Evolutionary conservation across 768 basidiomycete species (phyloP), one percentile per base, ranked within the genome.

Genomic region (Hygrocybe punicea): DNA sequence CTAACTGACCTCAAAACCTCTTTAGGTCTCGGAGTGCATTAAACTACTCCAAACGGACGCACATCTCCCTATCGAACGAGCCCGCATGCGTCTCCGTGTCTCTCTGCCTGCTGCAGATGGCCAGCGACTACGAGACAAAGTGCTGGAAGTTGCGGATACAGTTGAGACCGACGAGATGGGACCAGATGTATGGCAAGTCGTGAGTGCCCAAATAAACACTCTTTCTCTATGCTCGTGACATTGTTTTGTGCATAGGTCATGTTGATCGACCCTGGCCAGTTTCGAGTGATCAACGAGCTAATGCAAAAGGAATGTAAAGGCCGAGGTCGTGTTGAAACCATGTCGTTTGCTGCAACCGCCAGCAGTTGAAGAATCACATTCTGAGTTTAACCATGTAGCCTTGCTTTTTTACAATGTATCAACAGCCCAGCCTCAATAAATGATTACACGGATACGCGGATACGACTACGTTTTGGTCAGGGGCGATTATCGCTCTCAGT

Each of bases 221-320:
- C n/a, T n/a, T n/a, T n/a, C n/a, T n/a, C n/a, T n/a, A n/a, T n/a
- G n/a, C n/a, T 7, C 13, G 25, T 39, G 39, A 36, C 40, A 25
- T 39, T 8, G 5, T 17, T 37, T 16, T 33, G 8, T 5, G 6
- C 35, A 3, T 63, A 98, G 96, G 83, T 88, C 47, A 80, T 96
- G 76, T 79, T 96, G 55, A 98, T 98, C 58, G 94, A 98, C 68
- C 96, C 97, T 4, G 84, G 89, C 40, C 87, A 91, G 63, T 96
- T 97, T 81, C 85, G 91, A 35, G 79, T 88, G 17, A 81, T 99
- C 62, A 91, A 88, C 64, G 96, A 98, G 58, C 71, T 98, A 40
- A 72, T 98, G 58, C 91, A 94, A 69, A 91, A 89, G 67, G 91
- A 98, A 67, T 88, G 87, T 67, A 95, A 96, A 70, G 92, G 92